A percentile compares a stretch with the other conserved stretches of the same genome.
These are phyloP conservation scores for Phellopilus nigrolimitatus DNA, from an alignment of 1,284 basidiomycete genomes.

Conservation along the genomic window DNA sequence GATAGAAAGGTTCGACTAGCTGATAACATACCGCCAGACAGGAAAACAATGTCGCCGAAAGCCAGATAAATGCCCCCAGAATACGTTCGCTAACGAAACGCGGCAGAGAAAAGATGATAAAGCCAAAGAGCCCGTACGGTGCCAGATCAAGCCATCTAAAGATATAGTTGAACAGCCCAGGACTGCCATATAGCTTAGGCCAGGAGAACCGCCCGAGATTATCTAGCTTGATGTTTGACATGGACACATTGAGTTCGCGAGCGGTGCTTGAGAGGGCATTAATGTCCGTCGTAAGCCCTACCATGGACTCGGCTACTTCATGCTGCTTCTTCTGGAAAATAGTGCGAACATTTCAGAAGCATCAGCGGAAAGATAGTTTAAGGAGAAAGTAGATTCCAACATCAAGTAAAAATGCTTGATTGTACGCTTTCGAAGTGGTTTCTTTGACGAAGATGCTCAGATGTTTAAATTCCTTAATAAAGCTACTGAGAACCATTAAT, in stretches of 20 bases:
- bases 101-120: conserved; percentile 6
- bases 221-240: not conserved
- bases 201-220: not conserved
- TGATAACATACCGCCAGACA: not conserved
- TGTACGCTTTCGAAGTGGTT: conserved; percentile 9
- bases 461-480: conserved; percentile 6
- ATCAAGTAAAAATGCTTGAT: conserved; percentile 9
- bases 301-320: conserved; percentile 7
- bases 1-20: not conserved
- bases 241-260: not conserved
- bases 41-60: not conserved
- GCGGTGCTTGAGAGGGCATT: not conserved
- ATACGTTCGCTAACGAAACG: conserved; percentile 5
- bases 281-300: conserved; percentile 2
- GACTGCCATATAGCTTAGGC: not conserved
- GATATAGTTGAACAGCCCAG: not conserved
- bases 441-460: conserved; percentile 11
- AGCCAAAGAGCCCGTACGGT: not conserved
- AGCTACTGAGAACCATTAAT: not conserved
- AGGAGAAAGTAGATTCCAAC: conserved; percentile 2
- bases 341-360: not conserved
- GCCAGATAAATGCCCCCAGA: not conserved
- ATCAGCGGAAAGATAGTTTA: not conserved
- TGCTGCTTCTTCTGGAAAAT: conserved; percentile 5
- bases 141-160: conserved; percentile 3